A percentile compares a stretch with the other conserved stretches of the same genome.
Conservation (phyloP, 768 basidiomycete species). For the Russula lepida region DNA sequence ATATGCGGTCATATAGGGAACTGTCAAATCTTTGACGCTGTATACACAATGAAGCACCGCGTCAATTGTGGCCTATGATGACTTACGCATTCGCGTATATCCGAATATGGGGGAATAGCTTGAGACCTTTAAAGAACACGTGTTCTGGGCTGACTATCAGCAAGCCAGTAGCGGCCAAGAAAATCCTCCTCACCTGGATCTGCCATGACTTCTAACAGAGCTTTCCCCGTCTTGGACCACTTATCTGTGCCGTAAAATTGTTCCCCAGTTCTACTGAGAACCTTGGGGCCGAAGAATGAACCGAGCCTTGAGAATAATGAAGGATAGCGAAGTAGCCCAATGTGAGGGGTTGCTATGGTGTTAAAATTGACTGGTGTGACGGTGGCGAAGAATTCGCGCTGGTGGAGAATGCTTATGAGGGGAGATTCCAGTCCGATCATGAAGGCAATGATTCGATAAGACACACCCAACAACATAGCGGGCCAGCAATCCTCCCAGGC, state of each 20-base stretch:
- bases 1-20: constrained; percentile 73
- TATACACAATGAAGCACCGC: not conserved
- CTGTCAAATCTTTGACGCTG: constrained; percentile 68
- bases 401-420: constrained; percentile 46
- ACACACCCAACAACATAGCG: constrained; percentile 68
- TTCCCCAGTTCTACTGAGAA: constrained; percentile 73
- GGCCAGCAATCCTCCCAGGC: constrained; percentile 72
- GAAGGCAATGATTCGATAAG: not conserved
- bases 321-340: constrained; percentile 62
- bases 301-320: constrained; percentile 48
- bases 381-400: constrained; percentile 60
- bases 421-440: not conserved
- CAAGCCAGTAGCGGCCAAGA: not conserved
- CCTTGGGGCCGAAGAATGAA: constrained; percentile 50
- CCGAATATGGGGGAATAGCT: constrained; percentile 55
- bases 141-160: constrained; percentile 37
- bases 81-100: constrained; percentile 78
- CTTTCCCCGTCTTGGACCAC: constrained; percentile 58
- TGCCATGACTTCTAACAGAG: constrained; percentile 69
- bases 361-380: constrained; percentile 73
- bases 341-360: constrained; percentile 76
- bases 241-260: constrained; percentile 50
- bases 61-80: not conserved
- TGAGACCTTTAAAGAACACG: constrained; percentile 67
- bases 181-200: constrained; percentile 49